Evolutionary conservation across 352 stramenopile species (phyloP).

Genomic region (Blastocystis sp.): DNA sequence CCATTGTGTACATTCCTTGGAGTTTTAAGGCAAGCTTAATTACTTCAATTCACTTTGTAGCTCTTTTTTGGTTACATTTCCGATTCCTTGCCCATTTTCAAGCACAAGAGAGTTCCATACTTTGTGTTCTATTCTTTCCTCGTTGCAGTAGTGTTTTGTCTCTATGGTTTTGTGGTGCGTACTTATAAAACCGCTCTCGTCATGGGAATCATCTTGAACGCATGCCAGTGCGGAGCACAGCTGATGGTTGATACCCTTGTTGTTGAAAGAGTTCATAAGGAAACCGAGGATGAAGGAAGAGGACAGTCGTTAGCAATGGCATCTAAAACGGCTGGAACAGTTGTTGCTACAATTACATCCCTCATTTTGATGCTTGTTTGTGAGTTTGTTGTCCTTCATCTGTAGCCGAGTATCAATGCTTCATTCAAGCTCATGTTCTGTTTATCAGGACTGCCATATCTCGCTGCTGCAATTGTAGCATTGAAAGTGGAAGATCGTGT

Average conservation of each 20-base stretch:
- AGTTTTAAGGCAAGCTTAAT: constrained; percentile 40
- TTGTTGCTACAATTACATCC: constrained; percentile 46
- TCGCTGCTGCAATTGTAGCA: constrained; percentile 23
- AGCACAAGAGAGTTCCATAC: constrained; percentile 52
- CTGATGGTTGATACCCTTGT: constrained; percentile 65
- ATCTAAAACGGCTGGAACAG: constrained; percentile 53
- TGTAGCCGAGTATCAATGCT: background rate
- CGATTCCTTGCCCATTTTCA: constrained; percentile 65
- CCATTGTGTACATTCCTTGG: constrained; percentile 59
- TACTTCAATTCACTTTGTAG: background rate
- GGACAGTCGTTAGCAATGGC: constrained; percentile 58
- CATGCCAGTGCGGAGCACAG: constrained; percentile 50
- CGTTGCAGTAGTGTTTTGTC: constrained; percentile 32
- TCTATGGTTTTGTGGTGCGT: constrained; percentile 18
- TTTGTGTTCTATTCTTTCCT: constrained; percentile 57
- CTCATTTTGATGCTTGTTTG: constrained; percentile 57
- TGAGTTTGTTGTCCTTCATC: background rate
- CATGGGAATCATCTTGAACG: constrained; percentile 40
- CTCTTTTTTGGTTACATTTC: constrained; percentile 69
- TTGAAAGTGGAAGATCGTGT: constrained; percentile 48
- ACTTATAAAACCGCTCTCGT: constrained; percentile 24
- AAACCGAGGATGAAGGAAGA: constrained; percentile 47
- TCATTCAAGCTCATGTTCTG: constrained; percentile 37
- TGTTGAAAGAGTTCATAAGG: constrained; percentile 54
- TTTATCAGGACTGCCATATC: constrained; percentile 28